Conservation (phyloP, 345 rosid species). For the Nasturtium officinale region DNA sequence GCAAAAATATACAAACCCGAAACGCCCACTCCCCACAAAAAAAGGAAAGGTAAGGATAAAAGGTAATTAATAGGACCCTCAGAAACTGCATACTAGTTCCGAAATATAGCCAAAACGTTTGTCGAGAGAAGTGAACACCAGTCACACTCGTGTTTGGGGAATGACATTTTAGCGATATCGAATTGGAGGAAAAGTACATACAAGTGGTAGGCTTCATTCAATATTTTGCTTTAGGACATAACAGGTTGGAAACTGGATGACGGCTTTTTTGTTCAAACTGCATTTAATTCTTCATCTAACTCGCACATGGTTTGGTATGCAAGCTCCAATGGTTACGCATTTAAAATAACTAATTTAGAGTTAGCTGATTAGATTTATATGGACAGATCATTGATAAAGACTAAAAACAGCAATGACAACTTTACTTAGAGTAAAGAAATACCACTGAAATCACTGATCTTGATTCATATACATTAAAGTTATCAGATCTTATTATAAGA, state of each 20-base stretch:
- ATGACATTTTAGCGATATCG: slow-evolving; percentile 21
- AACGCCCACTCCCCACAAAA: neutral
- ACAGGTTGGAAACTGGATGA: slow-evolving; percentile 14
- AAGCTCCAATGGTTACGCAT: neutral
- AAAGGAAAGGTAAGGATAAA: neutral
- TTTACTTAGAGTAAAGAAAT: neutral
- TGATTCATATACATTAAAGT: neutral
- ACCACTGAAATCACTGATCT: no score
- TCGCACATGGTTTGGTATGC: slow-evolving; percentile 39
- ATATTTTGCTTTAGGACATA: slow-evolving; percentile 14
- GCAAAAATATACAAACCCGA: neutral
- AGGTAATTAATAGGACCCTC: neutral
- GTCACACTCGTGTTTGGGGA: slow-evolving; percentile 3
- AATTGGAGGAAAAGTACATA: neutral
- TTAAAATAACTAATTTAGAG: neutral
- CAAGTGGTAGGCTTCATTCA: slow-evolving; percentile 15
- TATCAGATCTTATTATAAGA: neutral
- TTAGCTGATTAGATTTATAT: neutral
- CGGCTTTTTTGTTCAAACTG: slow-evolving; percentile 13
- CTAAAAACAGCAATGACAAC: neutral
- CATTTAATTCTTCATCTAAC: slow-evolving; percentile 41
- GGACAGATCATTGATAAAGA: neutral
- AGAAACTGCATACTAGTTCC: neutral
- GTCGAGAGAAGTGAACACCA: neutral
- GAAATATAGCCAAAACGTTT: neutral